Evolutionary conservation across 176 grass and related monocot genomes (phyloP), one percentile per base, ranked within the genome.

Genomic region (Bolboschoenus planiculmis): DNA sequence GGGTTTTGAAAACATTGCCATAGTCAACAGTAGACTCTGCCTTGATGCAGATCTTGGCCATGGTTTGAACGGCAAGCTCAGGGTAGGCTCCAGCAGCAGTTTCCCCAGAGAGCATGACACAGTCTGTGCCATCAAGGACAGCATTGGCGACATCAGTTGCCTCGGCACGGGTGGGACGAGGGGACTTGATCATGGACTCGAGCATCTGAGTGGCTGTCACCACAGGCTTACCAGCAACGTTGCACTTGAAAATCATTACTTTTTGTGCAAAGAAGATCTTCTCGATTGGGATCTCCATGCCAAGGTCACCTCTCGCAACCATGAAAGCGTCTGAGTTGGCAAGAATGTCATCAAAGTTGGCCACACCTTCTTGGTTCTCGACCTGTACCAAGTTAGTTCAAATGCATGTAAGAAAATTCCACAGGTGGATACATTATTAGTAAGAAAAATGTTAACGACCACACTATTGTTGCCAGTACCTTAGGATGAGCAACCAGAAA

Each of bases 161-260:
- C 80, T 94, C 90, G 15, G 90, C 95, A 20, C 90, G 84, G 83
- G 92, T 97, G 26, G 94, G 94, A 5, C 90, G 85, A 39, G 90
- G 94, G 79, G 92, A 97, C 61, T 97, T 97, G 47, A 97, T 97
- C 94, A 97, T 94, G 0, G 94, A 94, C 77, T 94, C 94, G 8
- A 97, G 83, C 91, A 97, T 97, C 81, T 94, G 94, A 10, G 94
- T 94, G 56, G 94, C 94, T 35, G 94, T 94, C 64, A 97, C 92
- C 47, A 94, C 91, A 70, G 90, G 94, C 83, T 97, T 97, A 54
- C 94, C 91, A 18, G 91, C 80, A 27, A 90, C 77, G 82, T 97
- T 94, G 63, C 94, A 97, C 83, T 97, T 97, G 85, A 83, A 86
- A 58, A 94, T 94, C 95, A 97, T 97, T 26, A 92, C 90, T 79